Conservation (phyloP, 805 yeast species). For the Maudiozyma turicensis region DNA sequence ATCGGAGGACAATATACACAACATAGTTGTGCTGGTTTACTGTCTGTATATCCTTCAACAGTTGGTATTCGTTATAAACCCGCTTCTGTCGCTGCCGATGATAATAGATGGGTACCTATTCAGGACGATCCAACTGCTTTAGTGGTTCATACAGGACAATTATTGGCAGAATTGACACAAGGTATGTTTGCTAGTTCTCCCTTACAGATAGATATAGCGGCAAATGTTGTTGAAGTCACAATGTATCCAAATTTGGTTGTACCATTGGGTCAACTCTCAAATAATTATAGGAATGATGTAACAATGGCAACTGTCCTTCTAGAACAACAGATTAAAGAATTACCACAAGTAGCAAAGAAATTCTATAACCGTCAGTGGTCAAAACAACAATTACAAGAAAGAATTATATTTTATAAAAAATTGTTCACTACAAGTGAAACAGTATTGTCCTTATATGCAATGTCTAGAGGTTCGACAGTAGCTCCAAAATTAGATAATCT, state of each 20-base stretch:
- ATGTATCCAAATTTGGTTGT: constrained; percentile 10
- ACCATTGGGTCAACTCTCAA: neutral
- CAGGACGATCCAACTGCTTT: constrained; percentile 21
- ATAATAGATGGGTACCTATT: constrained; percentile 19
- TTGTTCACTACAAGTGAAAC: constrained; percentile 21
- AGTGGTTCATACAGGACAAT: constrained; percentile 21
- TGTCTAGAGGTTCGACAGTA: constrained; percentile 13
- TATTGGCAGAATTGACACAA: constrained; percentile 13
- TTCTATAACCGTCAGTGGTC: constrained; percentile 16
- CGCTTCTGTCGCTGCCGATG: constrained; percentile 15
- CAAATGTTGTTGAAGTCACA: constrained; percentile 8
- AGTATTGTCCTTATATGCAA: constrained; percentile 21
- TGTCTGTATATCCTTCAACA: constrained; percentile 22
- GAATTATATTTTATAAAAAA: constrained; percentile 14
- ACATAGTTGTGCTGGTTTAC: constrained; percentile 12
- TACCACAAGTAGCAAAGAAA: constrained; percentile 17
- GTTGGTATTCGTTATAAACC: constrained; percentile 20
- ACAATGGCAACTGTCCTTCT: constrained; percentile 11
- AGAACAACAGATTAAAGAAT: constrained; percentile 16
- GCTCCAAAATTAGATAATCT: constrained; percentile 15
- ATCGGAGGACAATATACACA: neutral
- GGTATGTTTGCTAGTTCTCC: constrained; percentile 20
- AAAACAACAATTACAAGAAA: constrained; percentile 8
- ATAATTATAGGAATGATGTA: neutral
- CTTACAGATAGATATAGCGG: constrained; percentile 12